A percentile compares a stretch with the other conserved stretches of the same genome.
Evolutionary conservation across 805 yeast genomes (phyloP).

Genomic region (Teunomyces barrocoloradensis): DNA sequence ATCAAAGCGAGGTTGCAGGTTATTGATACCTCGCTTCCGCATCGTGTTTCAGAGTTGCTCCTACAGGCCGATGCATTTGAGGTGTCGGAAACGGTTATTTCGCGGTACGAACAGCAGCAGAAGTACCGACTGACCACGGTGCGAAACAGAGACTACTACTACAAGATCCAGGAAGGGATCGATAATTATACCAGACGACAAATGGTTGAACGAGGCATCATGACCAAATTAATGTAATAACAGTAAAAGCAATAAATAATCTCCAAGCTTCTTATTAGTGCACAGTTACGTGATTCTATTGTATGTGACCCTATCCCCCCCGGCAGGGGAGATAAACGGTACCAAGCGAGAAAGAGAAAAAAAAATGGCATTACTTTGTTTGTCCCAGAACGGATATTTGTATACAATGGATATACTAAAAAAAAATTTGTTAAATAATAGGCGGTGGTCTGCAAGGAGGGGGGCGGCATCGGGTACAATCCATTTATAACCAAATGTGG

Average conservation of each 20-base stretch:
- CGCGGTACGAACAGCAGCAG: constrained; percentile 5
- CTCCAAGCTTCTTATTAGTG: background rate
- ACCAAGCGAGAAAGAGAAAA: background rate
- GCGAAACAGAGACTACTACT: constrained; percentile 12
- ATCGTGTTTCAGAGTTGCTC: background rate
- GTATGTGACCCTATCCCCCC: background rate
- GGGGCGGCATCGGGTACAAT: background rate
- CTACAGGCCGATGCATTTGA: background rate
- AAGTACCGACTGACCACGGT: constrained; percentile 4
- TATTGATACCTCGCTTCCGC: background rate
- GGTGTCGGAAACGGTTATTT: constrained; percentile 4
- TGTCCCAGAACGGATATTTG: background rate
- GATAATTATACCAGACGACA: constrained; percentile 14
- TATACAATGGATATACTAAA: background rate
- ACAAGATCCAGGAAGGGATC: constrained; percentile 22
- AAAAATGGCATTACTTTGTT: background rate
- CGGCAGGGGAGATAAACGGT: background rate
- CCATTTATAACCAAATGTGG: background rate
- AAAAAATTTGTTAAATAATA: background rate
- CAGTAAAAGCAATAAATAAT: background rate
- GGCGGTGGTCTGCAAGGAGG: background rate
- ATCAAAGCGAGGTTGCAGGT: background rate
- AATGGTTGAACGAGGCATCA: constrained; percentile 16
- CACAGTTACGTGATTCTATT: background rate
- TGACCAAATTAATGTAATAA: background rate